Evolutionary conservation across 331 rosid genomes (phyloP).

Genomic region (Quercus phellos): DNA sequence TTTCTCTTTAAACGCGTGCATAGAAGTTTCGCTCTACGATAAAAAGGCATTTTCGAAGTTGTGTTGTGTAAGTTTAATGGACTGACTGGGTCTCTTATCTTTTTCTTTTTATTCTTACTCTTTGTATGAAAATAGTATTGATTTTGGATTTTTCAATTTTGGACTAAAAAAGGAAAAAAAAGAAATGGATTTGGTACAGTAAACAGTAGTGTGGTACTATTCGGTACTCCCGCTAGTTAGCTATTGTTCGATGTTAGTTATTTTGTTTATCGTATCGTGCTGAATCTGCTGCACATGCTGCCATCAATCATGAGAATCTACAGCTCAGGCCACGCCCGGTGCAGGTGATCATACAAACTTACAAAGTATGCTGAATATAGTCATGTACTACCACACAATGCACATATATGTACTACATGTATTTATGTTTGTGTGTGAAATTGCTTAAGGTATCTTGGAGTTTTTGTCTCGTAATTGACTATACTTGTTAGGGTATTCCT

Average conservation of each 20-base stretch:
- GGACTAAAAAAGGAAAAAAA: background rate
- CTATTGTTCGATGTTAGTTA: background rate
- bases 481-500: no score
- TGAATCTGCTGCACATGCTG: constrained; percentile 31
- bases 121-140: background rate
- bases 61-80: background rate
- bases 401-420: no score
- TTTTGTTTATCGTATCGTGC: background rate
- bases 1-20: constrained; percentile 60
- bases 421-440: no score
- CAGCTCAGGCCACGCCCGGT: constrained; percentile 25
- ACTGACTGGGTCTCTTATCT: background rate
- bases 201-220: background rate
- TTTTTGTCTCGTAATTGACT: no score
- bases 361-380: background rate
- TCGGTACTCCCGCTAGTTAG: background rate
- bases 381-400: no score
- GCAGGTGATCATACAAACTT: background rate
- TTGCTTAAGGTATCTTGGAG: no score
- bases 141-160: background rate
- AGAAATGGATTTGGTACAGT: background rate
- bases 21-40: constrained; percentile 37
- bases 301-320: constrained; percentile 23
- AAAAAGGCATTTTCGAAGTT: constrained; percentile 10
- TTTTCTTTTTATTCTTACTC: background rate